phyloP scores from a whole-genome alignment of 805 yeast genomes.

The Torulaspora microellipsoides region DNA sequence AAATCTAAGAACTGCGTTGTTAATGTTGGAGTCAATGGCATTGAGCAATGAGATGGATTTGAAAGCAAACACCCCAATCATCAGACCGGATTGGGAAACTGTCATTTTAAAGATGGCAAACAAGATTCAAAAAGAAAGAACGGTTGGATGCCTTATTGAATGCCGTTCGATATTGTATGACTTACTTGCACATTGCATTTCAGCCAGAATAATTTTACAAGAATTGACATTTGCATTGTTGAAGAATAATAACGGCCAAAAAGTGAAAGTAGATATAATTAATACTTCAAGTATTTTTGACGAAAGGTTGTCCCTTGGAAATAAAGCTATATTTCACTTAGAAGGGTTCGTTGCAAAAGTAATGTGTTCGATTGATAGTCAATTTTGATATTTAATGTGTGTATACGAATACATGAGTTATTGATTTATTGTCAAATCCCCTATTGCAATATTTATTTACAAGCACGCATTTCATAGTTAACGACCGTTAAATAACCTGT shows the following conservation, averaged over 20 bases:
- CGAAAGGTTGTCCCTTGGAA: constrained; percentile 80
- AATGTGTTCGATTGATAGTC: constrained; percentile 67
- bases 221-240: constrained; percentile 48
- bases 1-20: constrained; percentile 71
- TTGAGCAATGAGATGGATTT: constrained; percentile 58
- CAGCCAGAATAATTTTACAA: constrained; percentile 75
- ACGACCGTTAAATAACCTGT: constrained; percentile 59
- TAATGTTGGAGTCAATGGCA: constrained; percentile 76
- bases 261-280: constrained; percentile 45
- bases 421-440: too few species aligned
- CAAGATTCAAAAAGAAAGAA: constrained; percentile 54
- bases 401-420: constrained; percentile 4
- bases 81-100: constrained; percentile 86
- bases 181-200: constrained; percentile 87
- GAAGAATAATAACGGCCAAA: constrained; percentile 23
- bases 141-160: constrained; percentile 53
- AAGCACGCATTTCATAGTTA: constrained; percentile 25
- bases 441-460: constrained; percentile 3
- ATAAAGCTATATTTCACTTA: constrained; percentile 85
- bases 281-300: constrained; percentile 66
- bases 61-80: constrained; percentile 44
- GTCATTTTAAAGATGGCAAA: constrained; percentile 64
- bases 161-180: constrained; percentile 73
- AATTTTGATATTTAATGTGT: constrained; percentile 1
- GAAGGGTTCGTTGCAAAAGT: constrained; percentile 90